Evolutionary conservation across 371 early-diverging fungal genomes (phyloP), one percentile per base, ranked within the genome.

Genomic region (Apophysomyces ossiformis): DNA sequence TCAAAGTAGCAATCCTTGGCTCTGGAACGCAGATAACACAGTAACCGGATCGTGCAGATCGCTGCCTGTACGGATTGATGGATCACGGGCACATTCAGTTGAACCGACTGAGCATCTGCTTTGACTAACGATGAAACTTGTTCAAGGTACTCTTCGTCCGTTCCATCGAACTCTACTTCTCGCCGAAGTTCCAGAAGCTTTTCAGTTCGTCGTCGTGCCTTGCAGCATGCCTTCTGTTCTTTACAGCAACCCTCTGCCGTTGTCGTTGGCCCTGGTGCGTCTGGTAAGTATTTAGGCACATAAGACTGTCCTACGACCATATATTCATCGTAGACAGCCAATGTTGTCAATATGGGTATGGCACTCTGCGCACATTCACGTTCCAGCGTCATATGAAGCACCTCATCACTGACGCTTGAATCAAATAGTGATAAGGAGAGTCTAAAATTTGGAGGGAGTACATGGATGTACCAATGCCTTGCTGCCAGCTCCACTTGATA

Each of bases 1-100:
- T 76, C 74, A 59, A 76, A 76, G 54, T 68, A 71, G 37, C 76
- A 76, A 32, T 50, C 54, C 5, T 50, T 50, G 5, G 54, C 1
- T 50, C 54, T n/a, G 16, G 54, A 16, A 8, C 54, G 54, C 2
- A 71, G 18, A 13, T 69, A 77, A 12, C 72, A 72, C 5, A 65
- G 46, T 0, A 77, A 32, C 2, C 72, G 65, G 13, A 77, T 69
- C 21, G 56, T 57, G 41, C 66, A 67, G 0, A 70, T 26, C 0
- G 74, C 70, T 21, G 68, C 61, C 8, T 56, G 37, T 15, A 77
- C 47, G 3, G 74, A 35, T 3, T 64, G 57, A 9, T 67, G 70
- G 7, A 61, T 41, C 7, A 69, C 35, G 0, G 71, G 70, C 36
- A 66, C 64, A 35, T 67, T 54, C n/a, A 71, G 64, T 16, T 58